These are phyloP conservation scores for Wallacemonas rigidus DNA, from an alignment of 208 protist genomes.

Conservation along the genomic window DNA sequence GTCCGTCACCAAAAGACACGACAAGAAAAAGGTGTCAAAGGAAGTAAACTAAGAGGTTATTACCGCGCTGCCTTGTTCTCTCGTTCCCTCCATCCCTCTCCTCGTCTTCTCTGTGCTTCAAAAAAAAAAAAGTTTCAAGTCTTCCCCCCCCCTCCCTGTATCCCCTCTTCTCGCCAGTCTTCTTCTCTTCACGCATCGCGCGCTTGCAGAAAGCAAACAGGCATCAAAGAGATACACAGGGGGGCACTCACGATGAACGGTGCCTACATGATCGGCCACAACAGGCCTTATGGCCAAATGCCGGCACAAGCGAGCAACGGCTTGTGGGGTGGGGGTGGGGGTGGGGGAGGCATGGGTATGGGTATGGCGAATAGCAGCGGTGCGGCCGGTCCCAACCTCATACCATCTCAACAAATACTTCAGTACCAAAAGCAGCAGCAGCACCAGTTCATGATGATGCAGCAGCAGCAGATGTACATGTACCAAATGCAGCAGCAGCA, in stretches of 20 bases:
- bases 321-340: conserved; percentile 3
- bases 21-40: background rate
- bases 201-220: background rate
- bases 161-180: conserved; percentile 19
- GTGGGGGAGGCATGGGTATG: conserved; percentile 3
- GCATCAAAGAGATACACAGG: background rate
- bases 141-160: background rate
- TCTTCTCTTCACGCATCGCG: background rate
- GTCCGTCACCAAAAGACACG: background rate
- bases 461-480: conserved; percentile 15
- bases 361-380: background rate
- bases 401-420: conserved; percentile 1
- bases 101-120: background rate
- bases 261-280: background rate
- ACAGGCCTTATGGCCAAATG: background rate
- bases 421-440: conserved; percentile 28
- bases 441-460: conserved; percentile 22
- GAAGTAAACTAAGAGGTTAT: too few relatives aligned
- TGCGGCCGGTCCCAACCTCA: background rate
- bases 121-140: background rate
- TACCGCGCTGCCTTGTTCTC: too few relatives aligned
- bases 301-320: background rate
- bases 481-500: conserved; percentile 15
- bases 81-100: too few relatives aligned
- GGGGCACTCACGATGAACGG: conserved; percentile 1